Evolutionary conservation across 1,284 basidiomycete species (phyloP).

Genomic region (Fomes fomentarius): DNA sequence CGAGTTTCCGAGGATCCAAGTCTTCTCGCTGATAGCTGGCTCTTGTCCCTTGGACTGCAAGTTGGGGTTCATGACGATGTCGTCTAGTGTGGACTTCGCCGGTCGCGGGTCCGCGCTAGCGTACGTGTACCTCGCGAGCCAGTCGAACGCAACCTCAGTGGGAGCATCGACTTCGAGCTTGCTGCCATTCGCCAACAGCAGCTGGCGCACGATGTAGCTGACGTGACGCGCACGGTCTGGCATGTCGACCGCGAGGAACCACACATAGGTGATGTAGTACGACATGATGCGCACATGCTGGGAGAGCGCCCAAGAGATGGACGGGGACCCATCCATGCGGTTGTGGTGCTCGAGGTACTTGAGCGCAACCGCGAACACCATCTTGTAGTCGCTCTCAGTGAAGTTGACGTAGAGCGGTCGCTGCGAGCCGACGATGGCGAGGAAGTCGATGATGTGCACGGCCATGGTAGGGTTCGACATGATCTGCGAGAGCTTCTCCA

Average conservation of each 20-base stretch:
- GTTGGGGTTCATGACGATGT: constrained; percentile 65
- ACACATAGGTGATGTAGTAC: constrained; percentile 92
- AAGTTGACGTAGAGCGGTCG: constrained; percentile 89
- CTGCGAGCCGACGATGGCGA: constrained; percentile 85
- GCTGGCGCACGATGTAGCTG: constrained; percentile 85
- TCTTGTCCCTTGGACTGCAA: constrained; percentile 38
- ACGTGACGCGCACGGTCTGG: constrained; percentile 85
- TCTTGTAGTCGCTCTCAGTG: constrained; percentile 90
- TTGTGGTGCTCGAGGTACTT: constrained; percentile 96
- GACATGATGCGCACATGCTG: constrained; percentile 96
- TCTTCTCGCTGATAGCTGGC: constrained; percentile 60
- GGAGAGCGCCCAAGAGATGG: constrained; percentile 85
- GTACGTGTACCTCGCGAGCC: constrained; percentile 95
- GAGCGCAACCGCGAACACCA: constrained; percentile 94
- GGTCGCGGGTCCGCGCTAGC: constrained; percentile 93
- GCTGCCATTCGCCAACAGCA: constrained; percentile 88
- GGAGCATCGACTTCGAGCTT: constrained; percentile 82
- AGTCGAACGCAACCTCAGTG: constrained; percentile 97
- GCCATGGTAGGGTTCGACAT: constrained; percentile 95
- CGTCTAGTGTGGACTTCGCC: constrained; percentile 77
- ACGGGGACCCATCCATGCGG: constrained; percentile 60
- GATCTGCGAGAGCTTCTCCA: constrained; percentile 91
- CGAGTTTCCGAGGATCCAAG: constrained; percentile 89
- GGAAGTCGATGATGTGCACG: constrained; percentile 94
- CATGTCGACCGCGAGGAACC: constrained; percentile 94